Base-by-base conservation (phyloP, 2,329 filamentous ascomycete species). In the Aspergillus sojae region DNA sequence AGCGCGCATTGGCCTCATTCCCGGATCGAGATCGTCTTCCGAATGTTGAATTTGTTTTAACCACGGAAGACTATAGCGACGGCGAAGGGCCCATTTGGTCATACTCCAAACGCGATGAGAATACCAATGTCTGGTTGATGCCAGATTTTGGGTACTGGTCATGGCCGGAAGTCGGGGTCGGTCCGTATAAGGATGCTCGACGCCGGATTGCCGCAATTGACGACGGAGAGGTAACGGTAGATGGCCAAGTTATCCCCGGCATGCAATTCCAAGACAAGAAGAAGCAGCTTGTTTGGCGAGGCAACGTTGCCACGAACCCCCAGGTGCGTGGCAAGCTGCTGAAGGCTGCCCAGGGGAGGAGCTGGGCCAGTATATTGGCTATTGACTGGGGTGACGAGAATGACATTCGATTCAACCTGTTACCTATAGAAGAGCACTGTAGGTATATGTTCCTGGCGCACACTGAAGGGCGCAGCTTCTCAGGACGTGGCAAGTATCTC, bases 71-170 rank as follows among this genome's bases (percentile, higher is more conserved):
- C 67, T 79, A 74, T 43, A 75, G 75, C 52, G 70, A 75, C 16
- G 71, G 46, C n/a, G 62, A 45, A 26, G 68, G 70, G 0, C 74
- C 80, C 32, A 56, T 83, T 0, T 82, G 82, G 82, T 77, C 78
- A 6, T 84, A 81, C 65, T 77, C 80, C 3, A 78, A 75, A 55
- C 74, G 67, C 41, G 71, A 76, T 10, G 74, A 77, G n/a, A 76
- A 82, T 39, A 71, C 71, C 9, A 70, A 77, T 16, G 72, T 77
- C 50, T 85, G 83, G 83, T 72, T 85, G 23, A 84, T 85, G 72
- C 83, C 83, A 0, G 83, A 85, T 67, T 85, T 85, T 66, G 83
- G 82, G 39, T 84, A 83, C 73, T 86, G 82, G 81, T 77, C 80
- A 10, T 85, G 82, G 82, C 82, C 82, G 2, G 81, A 84, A 62